phyloP scores from a whole-genome alignment of 1,284 basidiomycete species.

The Apiotrichum sp. region DNA sequence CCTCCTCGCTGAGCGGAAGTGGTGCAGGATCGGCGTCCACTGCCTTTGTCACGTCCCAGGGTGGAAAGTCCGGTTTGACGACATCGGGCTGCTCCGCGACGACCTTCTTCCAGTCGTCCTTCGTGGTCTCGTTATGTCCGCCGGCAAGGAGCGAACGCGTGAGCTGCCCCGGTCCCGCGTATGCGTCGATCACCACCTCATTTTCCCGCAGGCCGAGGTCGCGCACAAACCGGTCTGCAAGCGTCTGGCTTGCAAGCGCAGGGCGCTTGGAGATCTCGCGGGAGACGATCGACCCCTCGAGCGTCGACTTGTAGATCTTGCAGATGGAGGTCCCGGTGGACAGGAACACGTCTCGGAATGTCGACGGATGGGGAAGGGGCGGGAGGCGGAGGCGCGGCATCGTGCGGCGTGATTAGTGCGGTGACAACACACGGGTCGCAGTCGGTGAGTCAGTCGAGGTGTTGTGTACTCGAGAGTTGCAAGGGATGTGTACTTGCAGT shows the following conservation, averaged over 20 bases:
- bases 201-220: slow-evolving; percentile 24
- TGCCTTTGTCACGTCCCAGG: slow-evolving; percentile 4
- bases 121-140: slow-evolving; percentile 17
- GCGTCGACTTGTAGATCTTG: too few species aligned
- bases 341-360: slow-evolving; percentile 9
- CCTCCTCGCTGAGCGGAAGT: neutral
- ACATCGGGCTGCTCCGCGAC: neutral
- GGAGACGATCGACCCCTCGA: neutral
- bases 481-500: too few species aligned
- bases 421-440: too few species aligned
- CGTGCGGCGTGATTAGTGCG: neutral
- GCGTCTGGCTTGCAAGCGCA: slow-evolving; percentile 20
- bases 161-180: slow-evolving; percentile 24
- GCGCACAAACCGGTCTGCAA: slow-evolving; percentile 33
- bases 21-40: neutral
- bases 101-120: slow-evolving; percentile 13
- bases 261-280: slow-evolving; percentile 16
- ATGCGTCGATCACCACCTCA: slow-evolving; percentile 38
- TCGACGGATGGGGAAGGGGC: slow-evolving; percentile 24
- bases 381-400: slow-evolving; percentile 30
- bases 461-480: too few species aligned
- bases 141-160: slow-evolving; percentile 34
- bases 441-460: too few species aligned
- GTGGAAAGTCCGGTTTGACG: slow-evolving; percentile 5
- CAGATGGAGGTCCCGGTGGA: neutral